phyloP scores from a whole-genome alignment of 495 filamentous ascomycete species.

The Xylaria cubensis region DNA sequence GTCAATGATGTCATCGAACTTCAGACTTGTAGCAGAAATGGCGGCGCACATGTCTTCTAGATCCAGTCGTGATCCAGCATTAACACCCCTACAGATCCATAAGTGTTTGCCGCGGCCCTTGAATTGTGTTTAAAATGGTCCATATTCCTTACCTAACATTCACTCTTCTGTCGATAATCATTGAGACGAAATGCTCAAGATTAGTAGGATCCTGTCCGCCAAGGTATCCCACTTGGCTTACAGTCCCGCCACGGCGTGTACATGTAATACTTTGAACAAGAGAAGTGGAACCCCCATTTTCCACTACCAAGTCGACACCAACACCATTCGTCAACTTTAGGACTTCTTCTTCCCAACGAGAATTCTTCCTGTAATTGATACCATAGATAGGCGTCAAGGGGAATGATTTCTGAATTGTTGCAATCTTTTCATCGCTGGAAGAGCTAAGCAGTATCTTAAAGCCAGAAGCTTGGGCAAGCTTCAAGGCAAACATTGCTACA shows the following conservation, averaged over 20 bases:
- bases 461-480: not conserved
- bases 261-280: not conserved
- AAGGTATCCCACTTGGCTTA: not conserved
- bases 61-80: not conserved
- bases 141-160: not conserved
- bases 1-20: not conserved
- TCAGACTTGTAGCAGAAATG: not conserved
- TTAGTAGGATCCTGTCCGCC: not conserved
- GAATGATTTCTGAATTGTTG: not conserved
- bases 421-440: not conserved
- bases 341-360: not conserved
- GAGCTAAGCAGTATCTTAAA: not conserved
- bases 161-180: not conserved
- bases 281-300: not conserved
- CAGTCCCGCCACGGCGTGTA: not conserved
- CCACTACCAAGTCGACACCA: not conserved
- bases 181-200: not conserved
- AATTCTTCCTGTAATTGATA: not conserved
- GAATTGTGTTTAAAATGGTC: not conserved
- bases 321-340: not conserved
- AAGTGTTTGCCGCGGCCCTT: not conserved
- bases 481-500: not conserved
- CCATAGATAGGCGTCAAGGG: not conserved
- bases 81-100: not conserved
- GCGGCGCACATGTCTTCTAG: not conserved